phyloP scores from a whole-genome alignment of 257 asterid genomes.

The Haberlea rhodopensis region DNA sequence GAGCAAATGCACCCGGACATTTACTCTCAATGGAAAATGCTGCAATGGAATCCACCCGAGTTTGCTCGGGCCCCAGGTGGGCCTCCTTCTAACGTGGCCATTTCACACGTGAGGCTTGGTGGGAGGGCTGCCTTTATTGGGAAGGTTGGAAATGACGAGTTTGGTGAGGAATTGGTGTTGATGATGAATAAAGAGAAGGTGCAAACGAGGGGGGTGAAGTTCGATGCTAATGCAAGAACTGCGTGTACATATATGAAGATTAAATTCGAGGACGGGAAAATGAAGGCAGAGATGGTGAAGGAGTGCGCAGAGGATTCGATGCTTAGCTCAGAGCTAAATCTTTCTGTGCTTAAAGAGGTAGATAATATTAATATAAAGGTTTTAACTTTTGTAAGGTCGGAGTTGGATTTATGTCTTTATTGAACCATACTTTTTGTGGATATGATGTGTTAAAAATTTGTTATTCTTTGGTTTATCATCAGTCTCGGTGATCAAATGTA shows the following conservation, averaged over 20 bases:
- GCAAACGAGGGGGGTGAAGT: conserved; percentile 76
- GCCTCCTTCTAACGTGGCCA: conserved; percentile 83
- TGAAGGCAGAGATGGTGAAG: conserved; percentile 59
- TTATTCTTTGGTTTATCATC: neutral
- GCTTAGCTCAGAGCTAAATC: conserved; percentile 65
- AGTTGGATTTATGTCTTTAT: neutral
- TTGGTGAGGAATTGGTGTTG: conserved; percentile 72
- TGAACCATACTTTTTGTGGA: neutral
- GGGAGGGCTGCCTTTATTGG: conserved; percentile 97
- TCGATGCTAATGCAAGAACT: conserved; percentile 47
- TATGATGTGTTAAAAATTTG: no score
- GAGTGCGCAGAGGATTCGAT: conserved; percentile 81
- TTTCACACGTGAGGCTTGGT: conserved; percentile 85
- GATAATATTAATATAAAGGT: conserved; percentile 3
- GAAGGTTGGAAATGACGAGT: conserved; percentile 75
- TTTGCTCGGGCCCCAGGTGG: conserved; percentile 93
- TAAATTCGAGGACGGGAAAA: conserved; percentile 59
- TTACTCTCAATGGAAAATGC: conserved; percentile 96
- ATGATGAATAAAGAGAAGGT: conserved; percentile 87
- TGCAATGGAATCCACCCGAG: conserved; percentile 97
- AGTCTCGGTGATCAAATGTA: neutral
- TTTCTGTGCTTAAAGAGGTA: conserved; percentile 92
- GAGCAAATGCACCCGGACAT: conserved; percentile 85
- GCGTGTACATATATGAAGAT: conserved; percentile 68
- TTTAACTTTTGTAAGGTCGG: neutral